These are phyloP conservation scores for Phanerochaete sordida DNA, from an alignment of 768 basidiomycete species.

Conservation along the genomic window DNA sequence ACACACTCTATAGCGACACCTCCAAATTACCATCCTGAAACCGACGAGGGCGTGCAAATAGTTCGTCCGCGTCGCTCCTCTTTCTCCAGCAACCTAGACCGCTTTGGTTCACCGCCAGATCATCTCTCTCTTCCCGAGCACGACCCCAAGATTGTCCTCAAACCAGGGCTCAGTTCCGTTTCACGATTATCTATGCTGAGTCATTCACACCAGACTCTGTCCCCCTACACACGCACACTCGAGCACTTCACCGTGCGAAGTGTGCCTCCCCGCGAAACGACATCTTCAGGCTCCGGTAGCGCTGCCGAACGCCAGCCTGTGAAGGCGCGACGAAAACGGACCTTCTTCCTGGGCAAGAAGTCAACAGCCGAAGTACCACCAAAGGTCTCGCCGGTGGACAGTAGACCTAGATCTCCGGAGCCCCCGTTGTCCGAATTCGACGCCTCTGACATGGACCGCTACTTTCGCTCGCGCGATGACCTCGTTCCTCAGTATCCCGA, in stretches of 20 bases:
- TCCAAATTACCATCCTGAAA: slow-evolving; percentile 33
- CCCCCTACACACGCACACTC: slow-evolving; percentile 87
- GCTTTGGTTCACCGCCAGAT: slow-evolving; percentile 34
- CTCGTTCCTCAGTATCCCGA: slow-evolving; percentile 23
- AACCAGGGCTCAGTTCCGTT: slow-evolving; percentile 65
- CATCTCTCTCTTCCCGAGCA: slow-evolving; percentile 29
- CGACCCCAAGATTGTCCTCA: slow-evolving; percentile 58
- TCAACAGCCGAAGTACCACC: slow-evolving; percentile 11
- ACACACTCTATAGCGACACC: slow-evolving; percentile 45
- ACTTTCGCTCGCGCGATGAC: slow-evolving; percentile 50
- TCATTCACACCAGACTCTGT: slow-evolving; percentile 89
- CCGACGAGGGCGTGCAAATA: slow-evolving; percentile 15
- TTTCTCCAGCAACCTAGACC: slow-evolving; percentile 26
- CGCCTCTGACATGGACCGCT: slow-evolving; percentile 68
- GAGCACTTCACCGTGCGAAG: slow-evolving; percentile 92
- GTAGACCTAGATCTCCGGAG: slow-evolving; percentile 27
- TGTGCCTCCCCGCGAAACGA: slow-evolving; percentile 58
- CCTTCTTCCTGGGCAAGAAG: slow-evolving; percentile 54
- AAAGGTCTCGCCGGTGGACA: not conserved
- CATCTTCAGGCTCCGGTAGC: slow-evolving; percentile 29
- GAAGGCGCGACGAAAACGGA: slow-evolving; percentile 76
- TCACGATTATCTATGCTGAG: slow-evolving; percentile 85
- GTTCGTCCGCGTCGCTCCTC: slow-evolving; percentile 31
- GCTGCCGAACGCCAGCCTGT: slow-evolving; percentile 48
- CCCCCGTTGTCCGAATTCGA: slow-evolving; percentile 56